These are phyloP conservation scores for Diaporthe australafricana DNA, from an alignment of 2,329 filamentous ascomycete species.

Conservation along the genomic window DNA sequence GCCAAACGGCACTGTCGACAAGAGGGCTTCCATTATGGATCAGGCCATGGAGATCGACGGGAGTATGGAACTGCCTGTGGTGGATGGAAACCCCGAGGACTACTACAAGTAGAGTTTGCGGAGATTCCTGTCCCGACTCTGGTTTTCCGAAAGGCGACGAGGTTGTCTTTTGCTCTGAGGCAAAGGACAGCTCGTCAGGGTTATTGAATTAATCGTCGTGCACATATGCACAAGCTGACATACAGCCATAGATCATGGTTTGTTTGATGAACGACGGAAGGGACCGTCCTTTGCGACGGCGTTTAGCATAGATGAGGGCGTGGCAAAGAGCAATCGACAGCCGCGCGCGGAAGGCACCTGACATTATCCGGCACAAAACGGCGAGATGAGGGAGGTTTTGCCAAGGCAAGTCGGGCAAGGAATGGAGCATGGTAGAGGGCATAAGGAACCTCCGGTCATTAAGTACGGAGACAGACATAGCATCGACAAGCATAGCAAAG, in stretches of 20 bases:
- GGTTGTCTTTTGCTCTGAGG: not conserved
- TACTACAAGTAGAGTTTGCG: constrained; percentile 29
- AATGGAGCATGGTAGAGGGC: not conserved
- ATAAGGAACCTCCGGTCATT: not conserved
- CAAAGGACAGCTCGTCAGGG: not conserved
- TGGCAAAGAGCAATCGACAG: not conserved
- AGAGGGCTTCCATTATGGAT: constrained; percentile 33
- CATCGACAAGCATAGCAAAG: constrained; percentile 27
- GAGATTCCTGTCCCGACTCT: not conserved
- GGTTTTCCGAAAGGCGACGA: not conserved
- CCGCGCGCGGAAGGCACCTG: not conserved
- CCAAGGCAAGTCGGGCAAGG: not conserved
- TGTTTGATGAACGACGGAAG: not conserved
- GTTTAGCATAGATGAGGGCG: constrained; percentile 3
- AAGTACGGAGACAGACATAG: not conserved
- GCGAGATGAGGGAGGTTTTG: not conserved
- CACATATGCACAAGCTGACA: not conserved
- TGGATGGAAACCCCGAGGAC: constrained; percentile 34
- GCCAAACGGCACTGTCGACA: constrained; percentile 32
- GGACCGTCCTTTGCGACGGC: not conserved
- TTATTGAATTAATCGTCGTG: not conserved
- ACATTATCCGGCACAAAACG: not conserved
- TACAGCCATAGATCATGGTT: not conserved
- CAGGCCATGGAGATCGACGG: constrained; percentile 36
- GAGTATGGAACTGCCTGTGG: constrained; percentile 22